Evolutionary conservation across 129 eudicot genomes (phyloP).

Genomic region (Kitagawia praeruptora): DNA sequence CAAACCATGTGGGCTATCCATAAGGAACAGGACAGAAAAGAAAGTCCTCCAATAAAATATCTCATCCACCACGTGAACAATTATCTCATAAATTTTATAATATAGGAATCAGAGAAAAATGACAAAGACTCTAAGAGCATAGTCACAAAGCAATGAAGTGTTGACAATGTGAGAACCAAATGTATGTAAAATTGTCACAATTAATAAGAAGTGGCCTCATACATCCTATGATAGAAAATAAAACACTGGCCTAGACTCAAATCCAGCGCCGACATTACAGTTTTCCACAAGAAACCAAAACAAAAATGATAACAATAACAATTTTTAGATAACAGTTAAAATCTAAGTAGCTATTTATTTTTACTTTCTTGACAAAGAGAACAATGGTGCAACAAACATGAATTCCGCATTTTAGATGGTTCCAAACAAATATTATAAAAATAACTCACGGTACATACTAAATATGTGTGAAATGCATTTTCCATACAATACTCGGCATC

Average conservation of each 20-base stretch:
- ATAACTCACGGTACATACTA: slow-evolving; percentile 38
- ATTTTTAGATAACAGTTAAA: background rate
- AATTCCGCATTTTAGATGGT: background rate
- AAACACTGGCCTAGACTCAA: background rate
- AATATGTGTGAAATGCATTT: slow-evolving; percentile 72
- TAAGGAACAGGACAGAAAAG: background rate
- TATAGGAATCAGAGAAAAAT: background rate
- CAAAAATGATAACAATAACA: too few relatives aligned
- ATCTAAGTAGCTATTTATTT: background rate
- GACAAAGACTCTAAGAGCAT: background rate
- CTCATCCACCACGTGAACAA: background rate
- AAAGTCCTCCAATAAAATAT: background rate
- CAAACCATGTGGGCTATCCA: background rate
- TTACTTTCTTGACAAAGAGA: background rate
- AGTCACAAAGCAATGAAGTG: background rate
- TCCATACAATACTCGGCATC: slow-evolving; percentile 97
- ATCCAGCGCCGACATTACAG: background rate
- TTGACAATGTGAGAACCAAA: background rate
- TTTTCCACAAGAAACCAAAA: background rate
- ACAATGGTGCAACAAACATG: background rate
- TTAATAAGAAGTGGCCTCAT: background rate
- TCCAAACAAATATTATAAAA: background rate
- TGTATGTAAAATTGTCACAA: background rate
- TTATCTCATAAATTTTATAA: background rate
- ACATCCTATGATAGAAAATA: background rate